phyloP scores from a whole-genome alignment of 1,139 yeast species.

The Yamadazyma aaseri region DNA sequence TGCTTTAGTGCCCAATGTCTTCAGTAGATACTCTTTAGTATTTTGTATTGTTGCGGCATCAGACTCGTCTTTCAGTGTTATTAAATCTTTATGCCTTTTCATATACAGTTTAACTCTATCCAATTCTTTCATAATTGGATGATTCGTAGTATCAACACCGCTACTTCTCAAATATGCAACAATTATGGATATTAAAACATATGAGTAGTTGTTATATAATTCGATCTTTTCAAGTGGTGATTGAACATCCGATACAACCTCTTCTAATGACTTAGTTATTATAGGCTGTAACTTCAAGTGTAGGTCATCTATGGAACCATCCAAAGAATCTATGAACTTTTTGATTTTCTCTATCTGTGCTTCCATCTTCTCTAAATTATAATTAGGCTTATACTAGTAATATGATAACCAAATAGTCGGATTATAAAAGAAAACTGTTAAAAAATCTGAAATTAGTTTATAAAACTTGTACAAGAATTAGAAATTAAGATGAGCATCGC shows the following conservation, averaged over 20 bases:
- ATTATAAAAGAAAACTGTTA: no score
- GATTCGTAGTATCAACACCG: constrained; percentile 58
- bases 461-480: no score
- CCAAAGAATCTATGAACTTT: constrained; percentile 24
- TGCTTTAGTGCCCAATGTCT: constrained; percentile 41
- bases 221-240: constrained; percentile 38
- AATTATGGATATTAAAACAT: constrained; percentile 44
- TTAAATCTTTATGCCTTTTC: constrained; percentile 52
- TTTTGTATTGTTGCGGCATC: constrained; percentile 18
- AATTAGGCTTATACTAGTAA: no score
- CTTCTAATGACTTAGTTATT: constrained; percentile 35
- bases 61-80: constrained; percentile 22
- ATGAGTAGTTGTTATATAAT: constrained; percentile 41
- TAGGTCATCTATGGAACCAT: constrained; percentile 31
- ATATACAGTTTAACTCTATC: constrained; percentile 68
- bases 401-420: not conserved
- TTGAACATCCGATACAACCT: constrained; percentile 25
- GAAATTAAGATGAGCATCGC: constrained; percentile 18
- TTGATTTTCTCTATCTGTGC: constrained; percentile 30
- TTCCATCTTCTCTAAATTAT: constrained; percentile 40
- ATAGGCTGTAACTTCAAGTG: constrained; percentile 31
- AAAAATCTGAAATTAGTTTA: no score
- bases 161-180: constrained; percentile 59
- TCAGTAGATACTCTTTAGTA: constrained; percentile 42
- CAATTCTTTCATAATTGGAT: constrained; percentile 70